These are phyloP conservation scores for Fusarium pininemorale DNA, from an alignment of 2,329 filamentous ascomycete species.

Conservation along the genomic window DNA sequence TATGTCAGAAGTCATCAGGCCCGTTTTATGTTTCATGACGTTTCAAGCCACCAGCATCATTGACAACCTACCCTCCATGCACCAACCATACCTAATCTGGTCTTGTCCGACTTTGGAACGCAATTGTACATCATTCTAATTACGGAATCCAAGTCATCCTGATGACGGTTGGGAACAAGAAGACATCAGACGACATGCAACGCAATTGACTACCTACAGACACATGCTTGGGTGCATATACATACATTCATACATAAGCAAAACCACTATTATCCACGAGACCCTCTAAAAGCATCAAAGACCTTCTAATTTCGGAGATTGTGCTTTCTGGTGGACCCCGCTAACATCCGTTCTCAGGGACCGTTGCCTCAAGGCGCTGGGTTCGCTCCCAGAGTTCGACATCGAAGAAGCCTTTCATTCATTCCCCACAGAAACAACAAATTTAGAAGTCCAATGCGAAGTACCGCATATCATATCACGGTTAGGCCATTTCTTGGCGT, in stretches of 20 bases:
- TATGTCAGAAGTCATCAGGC: constrained; percentile 2
- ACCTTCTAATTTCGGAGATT: constrained; percentile 24
- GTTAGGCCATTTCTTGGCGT: constrained; percentile 28
- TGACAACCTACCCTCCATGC: background rate
- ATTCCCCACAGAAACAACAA: constrained; percentile 20
- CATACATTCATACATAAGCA: background rate
- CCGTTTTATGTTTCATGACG: constrained; percentile 29
- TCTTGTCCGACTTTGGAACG: background rate
- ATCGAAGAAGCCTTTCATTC: constrained; percentile 7
- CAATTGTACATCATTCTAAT: background rate
- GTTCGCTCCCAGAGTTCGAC: background rate
- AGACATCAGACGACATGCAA: background rate
- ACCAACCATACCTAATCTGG: constrained; percentile 3
- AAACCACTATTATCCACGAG: background rate
- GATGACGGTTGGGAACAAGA: background rate
- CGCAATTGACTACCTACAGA: background rate
- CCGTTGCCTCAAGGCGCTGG: constrained; percentile 13
- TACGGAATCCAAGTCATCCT: background rate
- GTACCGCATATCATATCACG: constrained; percentile 23
- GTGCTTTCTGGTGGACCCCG: constrained; percentile 13
- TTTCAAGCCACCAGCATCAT: constrained; percentile 27
- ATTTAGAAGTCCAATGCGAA: constrained; percentile 20
- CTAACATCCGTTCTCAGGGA: constrained; percentile 8
- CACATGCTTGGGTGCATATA: background rate
- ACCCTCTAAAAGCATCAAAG: background rate